Percentiles rank a stretch among this genome's conserved stretches.
These are phyloP conservation scores for Tulasnella sp. DNA, from an alignment of 768 basidiomycete genomes.

Conservation along the genomic window DNA sequence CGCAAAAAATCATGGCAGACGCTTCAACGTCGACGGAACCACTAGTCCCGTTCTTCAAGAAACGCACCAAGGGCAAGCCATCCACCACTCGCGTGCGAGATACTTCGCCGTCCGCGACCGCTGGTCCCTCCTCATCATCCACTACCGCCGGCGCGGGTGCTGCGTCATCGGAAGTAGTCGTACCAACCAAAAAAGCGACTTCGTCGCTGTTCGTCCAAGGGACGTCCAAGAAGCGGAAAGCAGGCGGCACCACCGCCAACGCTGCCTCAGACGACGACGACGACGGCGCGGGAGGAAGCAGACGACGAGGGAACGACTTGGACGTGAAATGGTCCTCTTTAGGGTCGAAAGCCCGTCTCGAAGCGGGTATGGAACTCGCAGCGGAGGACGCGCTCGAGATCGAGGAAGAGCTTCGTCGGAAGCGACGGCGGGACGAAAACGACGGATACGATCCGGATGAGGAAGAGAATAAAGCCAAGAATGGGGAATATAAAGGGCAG, in stretches of 20 bases:
- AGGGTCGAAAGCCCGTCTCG: conserved; percentile 58
- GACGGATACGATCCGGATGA: conserved; percentile 31
- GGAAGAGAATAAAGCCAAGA: conserved; percentile 52
- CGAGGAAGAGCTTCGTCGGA: conserved; percentile 57
- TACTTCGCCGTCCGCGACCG: conserved; percentile 44
- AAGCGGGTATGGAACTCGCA: conserved; percentile 63
- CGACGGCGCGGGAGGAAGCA: conserved; percentile 22
- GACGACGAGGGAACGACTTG: conserved; percentile 33
- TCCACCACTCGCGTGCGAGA: conserved; percentile 70
- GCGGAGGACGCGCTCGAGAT: conserved; percentile 75
- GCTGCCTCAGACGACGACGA: conserved; percentile 46
- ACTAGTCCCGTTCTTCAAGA: conserved; percentile 80
- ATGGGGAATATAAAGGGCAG: conserved; percentile 82
- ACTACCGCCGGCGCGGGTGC: conserved; percentile 30
- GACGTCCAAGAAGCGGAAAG: conserved; percentile 47
- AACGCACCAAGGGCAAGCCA: conserved; percentile 56
- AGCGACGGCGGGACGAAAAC: conserved; percentile 42
- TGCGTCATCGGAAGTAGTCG: conserved; percentile 63
- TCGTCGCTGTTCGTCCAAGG: conserved; percentile 72
- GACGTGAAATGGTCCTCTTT: conserved; percentile 68
- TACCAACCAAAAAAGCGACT: conserved; percentile 60
- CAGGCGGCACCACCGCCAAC: conserved; percentile 42
- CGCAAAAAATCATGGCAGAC: conserved; percentile 9
- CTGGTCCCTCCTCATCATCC: conserved; percentile 29
- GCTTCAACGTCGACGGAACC: conserved; percentile 15